phyloP scores from a whole-genome alignment of 495 filamentous ascomycete genomes.

The Penicillium robsamsonii region DNA sequence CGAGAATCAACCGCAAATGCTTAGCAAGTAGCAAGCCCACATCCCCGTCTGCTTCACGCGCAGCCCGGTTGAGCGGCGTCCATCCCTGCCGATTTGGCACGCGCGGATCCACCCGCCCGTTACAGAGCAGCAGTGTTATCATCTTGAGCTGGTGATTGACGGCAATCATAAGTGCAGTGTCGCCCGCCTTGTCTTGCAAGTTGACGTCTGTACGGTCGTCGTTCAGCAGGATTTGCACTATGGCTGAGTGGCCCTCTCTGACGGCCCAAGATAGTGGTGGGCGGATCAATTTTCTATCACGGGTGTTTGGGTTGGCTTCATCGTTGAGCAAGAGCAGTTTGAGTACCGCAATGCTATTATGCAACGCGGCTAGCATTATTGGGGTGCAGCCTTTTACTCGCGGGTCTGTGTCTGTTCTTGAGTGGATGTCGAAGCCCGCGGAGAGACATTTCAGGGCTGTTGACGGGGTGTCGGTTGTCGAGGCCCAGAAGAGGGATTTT shows the following conservation, averaged over 20 bases:
- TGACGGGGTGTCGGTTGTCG: slow-evolving; percentile 10
- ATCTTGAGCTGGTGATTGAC: slow-evolving; percentile 9
- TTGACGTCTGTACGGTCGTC: slow-evolving; percentile 25
- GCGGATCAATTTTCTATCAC: slow-evolving; percentile 22
- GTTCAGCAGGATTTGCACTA: slow-evolving; percentile 25
- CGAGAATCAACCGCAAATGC: slow-evolving; percentile 22
- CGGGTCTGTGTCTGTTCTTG: slow-evolving; percentile 9
- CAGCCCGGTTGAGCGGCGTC: slow-evolving; percentile 19
- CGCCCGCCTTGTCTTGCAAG: slow-evolving; percentile 21
- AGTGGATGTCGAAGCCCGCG: slow-evolving; percentile 19
- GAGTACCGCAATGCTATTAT: slow-evolving; percentile 16
- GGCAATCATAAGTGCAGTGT: slow-evolving; percentile 23
- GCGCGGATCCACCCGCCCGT: slow-evolving; percentile 18
- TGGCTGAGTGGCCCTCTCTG: slow-evolving; percentile 22
- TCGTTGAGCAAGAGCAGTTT: slow-evolving; percentile 14
- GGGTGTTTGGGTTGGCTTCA: slow-evolving; percentile 20
- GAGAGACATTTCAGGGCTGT: slow-evolving; percentile 15
- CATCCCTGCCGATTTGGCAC: slow-evolving; percentile 19
- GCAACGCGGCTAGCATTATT: slow-evolving; percentile 20
- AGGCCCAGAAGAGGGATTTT: slow-evolving; percentile 19
- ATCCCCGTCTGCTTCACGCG: slow-evolving; percentile 4
- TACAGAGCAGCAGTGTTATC: slow-evolving; percentile 12
- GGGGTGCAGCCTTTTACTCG: slow-evolving; percentile 21
- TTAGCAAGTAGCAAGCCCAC: slow-evolving; percentile 20
- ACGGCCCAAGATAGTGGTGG: slow-evolving; percentile 42